These are phyloP conservation scores for Phaseolus lunatus DNA, from an alignment of 306 rosid genomes.

Conservation along the genomic window DNA sequence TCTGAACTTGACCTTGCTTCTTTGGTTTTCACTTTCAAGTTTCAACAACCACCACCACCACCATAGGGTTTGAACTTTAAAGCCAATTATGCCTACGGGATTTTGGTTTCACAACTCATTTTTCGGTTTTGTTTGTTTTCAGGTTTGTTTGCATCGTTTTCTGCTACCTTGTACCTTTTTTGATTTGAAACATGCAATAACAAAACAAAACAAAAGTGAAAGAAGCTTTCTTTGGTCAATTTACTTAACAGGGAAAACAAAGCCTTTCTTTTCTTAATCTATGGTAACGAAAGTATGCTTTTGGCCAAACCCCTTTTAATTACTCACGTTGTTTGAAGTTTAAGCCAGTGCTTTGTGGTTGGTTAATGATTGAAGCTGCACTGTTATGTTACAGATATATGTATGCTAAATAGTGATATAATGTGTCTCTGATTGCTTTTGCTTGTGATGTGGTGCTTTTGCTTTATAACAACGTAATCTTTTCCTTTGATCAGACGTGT, in stretches of 20 bases:
- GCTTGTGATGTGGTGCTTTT: slow-evolving; percentile 33
- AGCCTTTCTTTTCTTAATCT: slow-evolving; percentile 5
- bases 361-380: not conserved
- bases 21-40: not conserved
- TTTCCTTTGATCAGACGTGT: not conserved
- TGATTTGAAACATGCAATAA: not conserved
- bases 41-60: not conserved
- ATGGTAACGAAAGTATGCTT: not conserved
- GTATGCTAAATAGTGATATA: not conserved
- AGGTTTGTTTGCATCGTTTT: slow-evolving; percentile 32
- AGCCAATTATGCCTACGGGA: not conserved
- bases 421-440: slow-evolving; percentile 32
- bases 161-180: slow-evolving; percentile 37
- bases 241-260: not conserved
- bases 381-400: not conserved
- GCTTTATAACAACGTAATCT: slow-evolving; percentile 38
- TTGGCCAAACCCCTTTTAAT: not conserved
- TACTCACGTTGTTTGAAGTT: not conserved
- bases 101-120: not conserved
- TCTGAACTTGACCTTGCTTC: not conserved
- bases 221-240: slow-evolving; percentile 14
- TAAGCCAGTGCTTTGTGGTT: not conserved
- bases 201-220: not conserved
- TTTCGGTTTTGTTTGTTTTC: slow-evolving; percentile 13
- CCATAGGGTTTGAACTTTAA: slow-evolving; percentile 47